Evolutionary conservation across 2,329 filamentous ascomycete genomes (phyloP), one percentile per base, ranked within the genome.

Genomic region (Cladosporium sp.): DNA sequence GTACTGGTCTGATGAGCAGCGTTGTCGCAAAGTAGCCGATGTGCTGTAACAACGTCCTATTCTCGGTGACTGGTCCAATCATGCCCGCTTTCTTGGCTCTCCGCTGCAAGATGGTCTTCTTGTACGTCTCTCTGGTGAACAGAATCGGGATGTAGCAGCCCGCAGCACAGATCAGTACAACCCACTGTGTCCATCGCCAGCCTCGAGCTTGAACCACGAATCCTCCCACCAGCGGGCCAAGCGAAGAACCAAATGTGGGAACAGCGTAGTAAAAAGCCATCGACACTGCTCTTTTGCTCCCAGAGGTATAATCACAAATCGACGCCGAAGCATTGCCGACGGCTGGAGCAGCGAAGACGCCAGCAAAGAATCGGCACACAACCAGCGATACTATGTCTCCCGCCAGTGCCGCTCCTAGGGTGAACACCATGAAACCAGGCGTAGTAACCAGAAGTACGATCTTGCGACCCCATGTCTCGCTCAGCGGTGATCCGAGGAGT

Each of bases 301-400:
- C 64, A 48, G 63, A 62, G 10, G 67, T 71, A 28, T 71, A 66
- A 56, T 72, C 70, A 15, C 63, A 65, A 51, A 70, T 69, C 39
- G 62, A 68, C 39, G 57, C 70, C 37, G 60, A 63, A 3, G 64
- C 65, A 61, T 71, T 69, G 28, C 66, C 62, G 10, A 72, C 64
- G 0, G 66, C 68, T 13, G 70, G 69, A 4, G 68, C 67, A 3
- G 69, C 70, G 22, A 70, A 79, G 35, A 84, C 75, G 0, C 66
- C 68, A 1, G 81, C 78, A 48, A 85, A 73, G 69, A 85, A 70
- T 24, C 69, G 63, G 48, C 68, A 70, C 7, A 69, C 56, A 9
- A 60, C 60, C 24, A 71, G 39, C 13, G 61, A 53, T 1, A 60
- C 59, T 13, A 70, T 52, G 28, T 44, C 59, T 3, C 58, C 50